Evolutionary conservation across 768 basidiomycete genomes (phyloP), one percentile per base, ranked within the genome.

Genomic region (Boletus vermiculosoides): DNA sequence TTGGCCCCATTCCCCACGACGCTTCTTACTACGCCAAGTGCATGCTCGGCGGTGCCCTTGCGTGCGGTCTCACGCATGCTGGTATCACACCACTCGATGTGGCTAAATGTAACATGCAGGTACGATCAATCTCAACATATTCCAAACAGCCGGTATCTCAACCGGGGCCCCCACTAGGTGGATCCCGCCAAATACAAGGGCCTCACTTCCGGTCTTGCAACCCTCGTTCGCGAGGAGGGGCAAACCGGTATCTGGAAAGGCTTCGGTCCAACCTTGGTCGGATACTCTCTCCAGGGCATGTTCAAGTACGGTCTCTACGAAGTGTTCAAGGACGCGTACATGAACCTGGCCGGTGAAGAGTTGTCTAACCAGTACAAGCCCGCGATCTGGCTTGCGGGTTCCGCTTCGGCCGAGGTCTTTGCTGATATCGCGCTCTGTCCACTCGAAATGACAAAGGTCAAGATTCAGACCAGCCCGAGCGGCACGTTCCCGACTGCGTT

Each of bases 231-330:
- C 41, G 91, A 92, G 72, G 90, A 95, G 75, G 91, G 94, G 66
- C 74, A 85, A 58, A 84, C 74, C 39, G 95, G 92, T 74, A 84
- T 97, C 74, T 90, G 94, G 86, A 98, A 96, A 76, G 95, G 95
- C 67, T 79, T 97, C 71, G 91, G 91, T 37, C 95, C 95, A 52
- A 98, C 95, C 57, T 79, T 94, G 60, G 80, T 96, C 75, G 94
- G 95, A 61, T 95, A 95, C 80, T 92, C 92, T 10, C 82, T 94
- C 66, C 95, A 97, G 78, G 95, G 95, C 72, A 87, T 94, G 84
- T 94, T 96, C 88, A 98, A 98, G 78, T 97, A 92, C 74, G 95
- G 95, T 78, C 90, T 95, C 73, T 97, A 97, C 74, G 94, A 98
- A 77, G 73, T 90, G 70, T 98, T 95, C 90, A 98, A 96, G 82